Evolutionary conservation across 306 rosid species (phyloP).

Genomic region (Castanospermum australe): DNA sequence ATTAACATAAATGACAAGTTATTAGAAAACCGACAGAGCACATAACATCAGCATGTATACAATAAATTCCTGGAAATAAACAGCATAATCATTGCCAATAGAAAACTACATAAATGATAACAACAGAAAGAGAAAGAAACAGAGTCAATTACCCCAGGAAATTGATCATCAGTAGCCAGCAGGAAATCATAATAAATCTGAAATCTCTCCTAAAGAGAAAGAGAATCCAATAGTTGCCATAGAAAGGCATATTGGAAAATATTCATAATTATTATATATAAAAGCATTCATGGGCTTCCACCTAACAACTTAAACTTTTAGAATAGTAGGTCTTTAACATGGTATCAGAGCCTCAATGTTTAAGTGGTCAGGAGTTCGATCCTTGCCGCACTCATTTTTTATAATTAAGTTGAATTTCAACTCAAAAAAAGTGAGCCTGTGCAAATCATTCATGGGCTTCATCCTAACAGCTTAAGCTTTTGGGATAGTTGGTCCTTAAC

Average conservation of each 20-base stretch:
- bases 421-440: too few relatives aligned
- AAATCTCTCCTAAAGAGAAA: background rate
- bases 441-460: too few relatives aligned
- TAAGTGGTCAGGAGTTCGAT: too few relatives aligned
- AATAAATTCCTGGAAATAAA: constrained; percentile 24
- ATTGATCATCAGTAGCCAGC: constrained; percentile 8
- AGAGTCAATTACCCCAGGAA: background rate
- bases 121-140: background rate
- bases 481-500: too few relatives aligned
- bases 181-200: background rate
- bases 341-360: too few relatives aligned
- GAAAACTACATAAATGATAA: background rate
- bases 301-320: too few relatives aligned
- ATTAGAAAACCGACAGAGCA: background rate
- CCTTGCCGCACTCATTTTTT: too few relatives aligned
- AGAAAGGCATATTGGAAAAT: constrained; percentile 12
- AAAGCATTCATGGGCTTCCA: too few relatives aligned
- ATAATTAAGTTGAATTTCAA: too few relatives aligned
- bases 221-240: background rate
- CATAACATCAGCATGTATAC: constrained; percentile 1
- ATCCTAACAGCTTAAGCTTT: too few relatives aligned
- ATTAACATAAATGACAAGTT: background rate
- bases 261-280: too few relatives aligned
- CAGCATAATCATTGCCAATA: constrained; percentile 3
- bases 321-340: too few relatives aligned